Base-by-base conservation (phyloP, 441 rosid species). In the Erodium texanum region DNA sequence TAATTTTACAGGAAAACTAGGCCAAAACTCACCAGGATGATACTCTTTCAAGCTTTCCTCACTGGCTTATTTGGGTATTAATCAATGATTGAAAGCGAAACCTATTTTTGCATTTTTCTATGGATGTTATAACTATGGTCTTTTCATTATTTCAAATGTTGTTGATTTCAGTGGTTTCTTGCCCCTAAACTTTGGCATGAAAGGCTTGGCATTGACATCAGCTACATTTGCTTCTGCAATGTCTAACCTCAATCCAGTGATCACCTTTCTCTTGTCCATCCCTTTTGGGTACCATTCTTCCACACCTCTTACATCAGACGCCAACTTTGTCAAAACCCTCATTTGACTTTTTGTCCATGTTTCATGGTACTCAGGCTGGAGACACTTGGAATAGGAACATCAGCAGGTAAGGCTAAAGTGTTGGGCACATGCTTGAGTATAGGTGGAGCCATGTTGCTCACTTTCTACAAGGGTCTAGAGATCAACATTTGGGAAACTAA, bases 211-310 rank as follows among this genome's bases (percentile, higher is more conserved):
- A 11, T 59, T 85, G 34, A 87, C 89, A 3, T 85, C 92, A 18
- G 84, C 86, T 27, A 83, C 92, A 15, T 87, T 77, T 52, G 73
- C 75, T 24, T 23, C 82, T 2, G 92, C 87, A 11, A 77, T 81
- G 54, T 1, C 65, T 15, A 83, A 85, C 68, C 82, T 87, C 32
- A 23, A 24, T 15, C 89, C 92, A 0, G 78, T 73, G 64, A 20
- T 80, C 41, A 85, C 92, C 23, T 79, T 87, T 34, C 24, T 81
- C 9, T 23, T 87, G 12, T 83, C 89, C 41, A 58, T 80, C 66
- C 14, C 66, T 14, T 70, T 82, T 14, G 65, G 89, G 89, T 83
- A 82, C 0, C 22, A 54, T 54, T 14, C 11, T n/a, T 50, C 15
- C 11, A 11, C 59, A 52, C 7, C 24, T 29, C 8, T 68, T 68